A percentile compares a stretch with the other conserved stretches of the same genome.
These are phyloP conservation scores for Fusarium sp. DNA, from an alignment of 2,329 filamentous ascomycete genomes.

Conservation along the genomic window DNA sequence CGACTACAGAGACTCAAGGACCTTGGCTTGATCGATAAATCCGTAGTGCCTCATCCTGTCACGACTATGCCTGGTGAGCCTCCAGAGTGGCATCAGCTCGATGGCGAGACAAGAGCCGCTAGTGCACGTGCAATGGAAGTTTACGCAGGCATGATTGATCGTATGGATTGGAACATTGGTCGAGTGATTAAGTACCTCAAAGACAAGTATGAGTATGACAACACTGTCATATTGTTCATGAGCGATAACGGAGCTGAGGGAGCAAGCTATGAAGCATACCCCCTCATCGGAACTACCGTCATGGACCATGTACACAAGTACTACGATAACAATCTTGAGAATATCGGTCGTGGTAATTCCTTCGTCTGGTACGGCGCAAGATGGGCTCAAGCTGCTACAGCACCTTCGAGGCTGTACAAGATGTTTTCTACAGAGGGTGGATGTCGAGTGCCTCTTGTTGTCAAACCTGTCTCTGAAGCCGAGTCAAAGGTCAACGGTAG, in stretches of 20 bases:
- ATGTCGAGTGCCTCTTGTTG: not conserved
- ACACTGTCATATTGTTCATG: not conserved
- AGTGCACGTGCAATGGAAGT: not conserved
- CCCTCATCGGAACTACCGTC: not conserved
- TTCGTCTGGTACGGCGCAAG: not conserved
- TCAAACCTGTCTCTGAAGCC: not conserved
- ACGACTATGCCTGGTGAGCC: not conserved
- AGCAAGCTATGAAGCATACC: not conserved
- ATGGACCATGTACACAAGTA: not conserved
- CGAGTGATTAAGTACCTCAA: not conserved
- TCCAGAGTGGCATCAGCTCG: not conserved
- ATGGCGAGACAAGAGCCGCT: not conserved
- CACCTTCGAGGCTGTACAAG: not conserved
- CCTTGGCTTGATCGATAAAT: not conserved
- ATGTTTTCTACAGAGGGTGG: not conserved
- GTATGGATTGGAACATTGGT: not conserved
- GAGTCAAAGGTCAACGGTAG: not conserved
- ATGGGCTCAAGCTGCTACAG: conserved; percentile 4
- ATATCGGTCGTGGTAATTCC: not conserved
- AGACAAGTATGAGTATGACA: not conserved
- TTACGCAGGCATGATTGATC: not conserved
- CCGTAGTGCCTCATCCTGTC: not conserved
- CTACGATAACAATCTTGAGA: not conserved
- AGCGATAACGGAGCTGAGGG: not conserved
- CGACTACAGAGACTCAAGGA: not conserved